phyloP scores from a whole-genome alignment of 805 yeast species.

The Saturnispora sekii region DNA sequence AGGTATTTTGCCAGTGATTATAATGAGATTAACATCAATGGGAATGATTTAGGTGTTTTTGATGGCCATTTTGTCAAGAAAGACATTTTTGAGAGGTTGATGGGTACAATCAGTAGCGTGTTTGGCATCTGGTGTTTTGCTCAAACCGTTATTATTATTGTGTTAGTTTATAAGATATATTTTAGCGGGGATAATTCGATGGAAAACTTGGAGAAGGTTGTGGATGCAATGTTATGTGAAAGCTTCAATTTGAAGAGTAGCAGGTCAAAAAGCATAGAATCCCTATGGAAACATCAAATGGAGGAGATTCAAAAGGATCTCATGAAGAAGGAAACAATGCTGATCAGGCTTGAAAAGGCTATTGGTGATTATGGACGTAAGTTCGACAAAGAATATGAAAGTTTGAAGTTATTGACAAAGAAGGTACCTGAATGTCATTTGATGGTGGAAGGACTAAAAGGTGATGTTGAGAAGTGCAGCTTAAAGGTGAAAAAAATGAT shows the following conservation, averaged over 20 bases:
- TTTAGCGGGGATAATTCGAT: neutral
- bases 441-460: neutral
- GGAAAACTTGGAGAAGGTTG: constrained; percentile 8
- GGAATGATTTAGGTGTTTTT: neutral
- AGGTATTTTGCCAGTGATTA: neutral
- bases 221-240: constrained; percentile 11
- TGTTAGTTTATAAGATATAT: neutral
- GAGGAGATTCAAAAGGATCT: no score
- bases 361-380: constrained; percentile 2
- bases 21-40: neutral
- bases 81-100: constrained; percentile 2
- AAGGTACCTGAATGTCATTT: neutral
- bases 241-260: no score
- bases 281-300: no score
- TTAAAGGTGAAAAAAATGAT: neutral
- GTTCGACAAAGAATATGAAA: constrained; percentile 6
- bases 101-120: neutral
- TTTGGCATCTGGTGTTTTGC: constrained; percentile 1
- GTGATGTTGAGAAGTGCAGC: neutral
- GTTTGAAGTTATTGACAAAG: constrained; percentile 1
- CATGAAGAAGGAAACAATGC: neutral
- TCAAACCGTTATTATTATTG: neutral
- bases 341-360: neutral
- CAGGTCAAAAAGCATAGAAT: no score
- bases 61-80: constrained; percentile 5